Evolutionary conservation across 345 rosid genomes (phyloP), one percentile per base, ranked within the genome.

Genomic region (Streptanthus diversifolius): DNA sequence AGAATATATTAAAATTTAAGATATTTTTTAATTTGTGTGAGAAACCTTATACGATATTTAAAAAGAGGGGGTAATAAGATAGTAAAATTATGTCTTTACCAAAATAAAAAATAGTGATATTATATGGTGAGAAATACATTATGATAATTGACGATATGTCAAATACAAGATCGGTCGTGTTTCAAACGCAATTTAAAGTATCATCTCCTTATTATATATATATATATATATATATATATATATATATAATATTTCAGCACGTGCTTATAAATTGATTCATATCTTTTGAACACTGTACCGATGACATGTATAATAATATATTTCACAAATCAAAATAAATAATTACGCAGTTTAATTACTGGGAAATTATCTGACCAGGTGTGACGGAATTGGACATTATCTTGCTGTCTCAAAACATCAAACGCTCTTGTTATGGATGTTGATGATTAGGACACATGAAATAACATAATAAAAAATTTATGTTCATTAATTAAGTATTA

Each of bases 401-500:
- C 53, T 63, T 44, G 66, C 53, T 76, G 79, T 69, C 79, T 63
- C 79, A 70, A 54, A 69, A 76, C 59, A 63, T 55, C 66, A 69
- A 69, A 63, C 75, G 52, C 66, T 43, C 52, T 61, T 62, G 70
- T 68, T 75, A 54, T 45, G 74, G 70, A 69, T 61, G 49, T 54
- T 63, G 70, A 69, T 62, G 59, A 69, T 53, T 54, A 62, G 29
- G 78, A 66, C 78, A 74, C 72, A 57, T 36, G 3, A 27, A 37
- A 66, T 30, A 66, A 39, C 57, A 27, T 51, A 57, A 36, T 51
- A 59, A 29, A 30, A 39, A 29, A 40, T 2, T 2, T 39, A 2
- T 22, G 37, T 19, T 27, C 36, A 14, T 57, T 33, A 32, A 14
- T 54, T 29, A 54, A 27, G 17, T 25, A 53, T 6, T 6, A 8